A percentile compares a stretch with the other conserved stretches of the same genome.
Evolutionary conservation across 73 alveolate species (phyloP).

Genomic region (Diophrys sp.): DNA sequence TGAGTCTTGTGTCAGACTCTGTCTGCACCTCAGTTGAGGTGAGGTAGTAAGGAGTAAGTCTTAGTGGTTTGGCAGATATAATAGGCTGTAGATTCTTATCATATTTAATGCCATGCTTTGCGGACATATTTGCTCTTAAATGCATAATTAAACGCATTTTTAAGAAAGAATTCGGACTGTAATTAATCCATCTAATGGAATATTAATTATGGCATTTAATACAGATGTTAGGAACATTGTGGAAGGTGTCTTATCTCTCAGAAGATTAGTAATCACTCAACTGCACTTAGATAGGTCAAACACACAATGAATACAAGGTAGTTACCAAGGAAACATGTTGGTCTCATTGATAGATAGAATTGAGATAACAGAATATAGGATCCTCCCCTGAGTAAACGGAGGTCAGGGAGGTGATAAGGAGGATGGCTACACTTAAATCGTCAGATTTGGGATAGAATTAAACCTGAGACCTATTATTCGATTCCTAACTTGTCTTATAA

Average conservation of each 20-base stretch:
- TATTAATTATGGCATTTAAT: not conserved
- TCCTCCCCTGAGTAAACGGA: not conserved
- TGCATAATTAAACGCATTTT: too few relatives aligned
- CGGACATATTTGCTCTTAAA: too few relatives aligned
- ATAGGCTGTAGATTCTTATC: too few relatives aligned
- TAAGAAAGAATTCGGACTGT: too few relatives aligned
- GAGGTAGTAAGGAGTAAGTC: too few relatives aligned
- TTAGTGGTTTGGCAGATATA: too few relatives aligned
- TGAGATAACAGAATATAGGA: not conserved
- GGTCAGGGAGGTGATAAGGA: not conserved
- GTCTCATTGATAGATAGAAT: not conserved
- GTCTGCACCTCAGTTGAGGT: too few relatives aligned
- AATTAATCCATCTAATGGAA: constrained; percentile 44
- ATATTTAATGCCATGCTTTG: too few relatives aligned
- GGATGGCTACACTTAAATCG: not conserved
- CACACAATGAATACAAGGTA: not conserved
- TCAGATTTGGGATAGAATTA: not conserved
- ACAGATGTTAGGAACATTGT: not conserved
- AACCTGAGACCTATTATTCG: not conserved
- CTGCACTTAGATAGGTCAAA: not conserved
- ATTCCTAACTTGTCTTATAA: too few relatives aligned
- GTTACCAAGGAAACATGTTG: not conserved
- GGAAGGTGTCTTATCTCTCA: constrained; percentile 1
- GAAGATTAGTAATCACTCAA: not conserved
- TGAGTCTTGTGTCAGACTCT: too few relatives aligned